Evolutionary conservation across 352 stramenopile genomes (phyloP).

Genomic region (Pythium brachiatum): DNA sequence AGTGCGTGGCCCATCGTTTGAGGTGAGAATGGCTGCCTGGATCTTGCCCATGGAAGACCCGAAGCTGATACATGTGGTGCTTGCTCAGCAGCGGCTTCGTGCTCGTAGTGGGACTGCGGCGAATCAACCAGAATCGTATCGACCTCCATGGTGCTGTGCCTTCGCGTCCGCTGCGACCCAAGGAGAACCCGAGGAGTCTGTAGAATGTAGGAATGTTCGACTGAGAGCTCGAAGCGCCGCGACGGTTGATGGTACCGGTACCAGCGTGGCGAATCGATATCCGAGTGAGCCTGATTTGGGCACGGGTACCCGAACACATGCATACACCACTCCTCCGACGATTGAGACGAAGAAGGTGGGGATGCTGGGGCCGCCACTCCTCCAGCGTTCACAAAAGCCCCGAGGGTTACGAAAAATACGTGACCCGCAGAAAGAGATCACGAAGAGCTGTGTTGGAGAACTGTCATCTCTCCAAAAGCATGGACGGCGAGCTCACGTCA

Average conservation of each 20-base stretch:
- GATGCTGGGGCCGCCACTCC: too few species aligned
- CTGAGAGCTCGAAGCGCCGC: background rate
- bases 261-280: too few species aligned
- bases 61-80: background rate
- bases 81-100: background rate
- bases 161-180: background rate
- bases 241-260: background rate
- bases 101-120: background rate
- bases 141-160: background rate
- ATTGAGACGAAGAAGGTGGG: too few species aligned
- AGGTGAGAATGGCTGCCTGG: conserved; percentile 20
- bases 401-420: too few species aligned
- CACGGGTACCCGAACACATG: too few species aligned
- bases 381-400: too few species aligned
- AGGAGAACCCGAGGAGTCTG: background rate
- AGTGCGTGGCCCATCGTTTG: conserved; percentile 22
- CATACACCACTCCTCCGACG: too few species aligned
- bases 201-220: background rate
- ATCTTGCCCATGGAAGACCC: background rate
- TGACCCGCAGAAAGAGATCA: too few species aligned
- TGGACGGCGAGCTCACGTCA: too few species aligned
- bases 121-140: background rate
- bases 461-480: too few species aligned
- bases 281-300: too few species aligned
- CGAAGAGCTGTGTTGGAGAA: too few species aligned